Evolutionary conservation across 306 rosid genomes (phyloP).

Genomic region (Quercus bicolor): DNA sequence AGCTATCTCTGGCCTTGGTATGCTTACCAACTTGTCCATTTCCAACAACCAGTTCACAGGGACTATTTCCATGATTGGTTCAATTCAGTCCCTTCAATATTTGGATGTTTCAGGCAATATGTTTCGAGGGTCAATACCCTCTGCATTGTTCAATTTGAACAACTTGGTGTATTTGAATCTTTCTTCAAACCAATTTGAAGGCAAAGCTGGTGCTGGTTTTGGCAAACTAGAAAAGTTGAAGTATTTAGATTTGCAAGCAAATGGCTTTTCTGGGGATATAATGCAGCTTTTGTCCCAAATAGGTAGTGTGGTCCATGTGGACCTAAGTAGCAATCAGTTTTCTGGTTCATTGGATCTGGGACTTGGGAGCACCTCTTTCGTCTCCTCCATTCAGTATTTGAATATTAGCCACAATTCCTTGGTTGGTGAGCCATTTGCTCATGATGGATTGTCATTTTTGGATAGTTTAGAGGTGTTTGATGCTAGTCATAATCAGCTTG

Average conservation of each 20-base stretch:
- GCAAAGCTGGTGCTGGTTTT: slow-evolving; percentile 44
- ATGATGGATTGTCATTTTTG: slow-evolving; percentile 78
- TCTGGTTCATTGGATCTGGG: slow-evolving; percentile 70
- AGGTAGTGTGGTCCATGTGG: slow-evolving; percentile 60
- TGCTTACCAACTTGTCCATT: slow-evolving; percentile 59
- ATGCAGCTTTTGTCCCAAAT: slow-evolving; percentile 46
- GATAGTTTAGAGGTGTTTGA: slow-evolving; percentile 80
- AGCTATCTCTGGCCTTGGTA: slow-evolving; percentile 50
- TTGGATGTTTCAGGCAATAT: slow-evolving; percentile 64
- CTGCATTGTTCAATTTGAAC: slow-evolving; percentile 31
- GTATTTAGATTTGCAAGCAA: slow-evolving; percentile 47
- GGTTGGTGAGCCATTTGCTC: slow-evolving; percentile 66
- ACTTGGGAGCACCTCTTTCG: slow-evolving; percentile 45
- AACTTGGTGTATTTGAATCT: slow-evolving; percentile 52
- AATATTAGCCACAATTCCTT: slow-evolving; percentile 66
- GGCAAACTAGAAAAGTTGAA: slow-evolving; percentile 48
- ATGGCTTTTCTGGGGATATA: slow-evolving; percentile 64
- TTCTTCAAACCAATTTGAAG: slow-evolving; percentile 64
- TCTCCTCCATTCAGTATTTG: slow-evolving; percentile 52
- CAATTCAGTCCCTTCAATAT: slow-evolving; percentile 42
- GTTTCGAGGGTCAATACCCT: slow-evolving; percentile 46
- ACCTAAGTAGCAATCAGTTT: slow-evolving; percentile 60
- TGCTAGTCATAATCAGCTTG: slow-evolving; percentile 65
- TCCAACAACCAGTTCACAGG: slow-evolving; percentile 69
- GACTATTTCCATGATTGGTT: slow-evolving; percentile 34